Evolutionary conservation across 2,329 filamentous ascomycete genomes (phyloP), one percentile per base, ranked within the genome.

Genomic region (Fusarium agapanthi): DNA sequence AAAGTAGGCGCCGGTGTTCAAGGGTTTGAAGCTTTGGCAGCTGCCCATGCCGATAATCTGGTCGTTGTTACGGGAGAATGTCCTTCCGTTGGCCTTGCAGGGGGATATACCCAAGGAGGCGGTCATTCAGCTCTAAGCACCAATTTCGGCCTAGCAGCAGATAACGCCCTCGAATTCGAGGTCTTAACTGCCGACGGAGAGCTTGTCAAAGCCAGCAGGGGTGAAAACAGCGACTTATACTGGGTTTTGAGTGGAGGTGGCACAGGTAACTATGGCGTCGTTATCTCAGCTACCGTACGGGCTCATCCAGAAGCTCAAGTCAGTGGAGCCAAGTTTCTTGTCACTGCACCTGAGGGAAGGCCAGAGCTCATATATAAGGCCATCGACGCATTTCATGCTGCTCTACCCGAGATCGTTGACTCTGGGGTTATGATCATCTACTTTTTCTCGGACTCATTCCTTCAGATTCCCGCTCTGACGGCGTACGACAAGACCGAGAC

Each of bases 241-340:
- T 92, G 89, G 90, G 90, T 89, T 2, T 79, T 91, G 3, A 83
- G 83, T 35, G 89, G 89, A 4, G 88, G 89, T 2, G 89, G 90
- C 4, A 86, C 85, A 5, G 88, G 88, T 12, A 90, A 84, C 26
- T 91, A 87, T 66, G 89, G 83, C 5, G 83, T 90, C 2, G 87
- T 91, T 4, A 77, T 85, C 28, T 88, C 86, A 6, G 82, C 90
- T 76, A 90, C 87, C 0, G 81, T 86, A 34, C 87, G 86, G 67
- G 83, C 86, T 3, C 83, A 89, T 32, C 56, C 76, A 79, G 82
- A 1, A 84, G 86, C 61, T 77, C 12, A 38, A 78, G 76, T 80
- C 35, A 76, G 76, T 30, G 81, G 81, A 10, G 79, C 78, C 2
- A 79, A 83, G 10, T 41, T 78, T 16, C 58, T 65, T 16, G 22